phyloP scores from a whole-genome alignment of 768 basidiomycete genomes.

The Macrolepiota dolichaula region DNA sequence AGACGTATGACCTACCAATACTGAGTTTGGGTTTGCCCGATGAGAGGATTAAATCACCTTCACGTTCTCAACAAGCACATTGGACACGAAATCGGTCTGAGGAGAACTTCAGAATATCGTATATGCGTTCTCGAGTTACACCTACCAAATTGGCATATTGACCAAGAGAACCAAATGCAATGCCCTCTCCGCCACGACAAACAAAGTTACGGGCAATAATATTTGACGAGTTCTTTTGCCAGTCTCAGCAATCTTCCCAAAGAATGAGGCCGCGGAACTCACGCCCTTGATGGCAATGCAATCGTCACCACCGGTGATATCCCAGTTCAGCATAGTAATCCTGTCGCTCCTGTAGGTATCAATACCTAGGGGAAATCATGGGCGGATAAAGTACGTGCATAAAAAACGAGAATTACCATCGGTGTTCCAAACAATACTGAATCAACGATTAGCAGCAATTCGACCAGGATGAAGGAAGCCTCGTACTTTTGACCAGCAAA shows the following conservation, averaged over 20 bases:
- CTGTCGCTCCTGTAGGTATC: slow-evolving; percentile 51
- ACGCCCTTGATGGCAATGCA: slow-evolving; percentile 65
- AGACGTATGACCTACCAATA: slow-evolving; percentile 41
- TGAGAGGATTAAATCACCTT: slow-evolving; percentile 24
- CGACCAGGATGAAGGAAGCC: no score
- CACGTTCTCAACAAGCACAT: slow-evolving; percentile 47
- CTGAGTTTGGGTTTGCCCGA: background rate
- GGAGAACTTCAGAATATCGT: background rate
- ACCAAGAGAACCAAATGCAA: slow-evolving; percentile 58
- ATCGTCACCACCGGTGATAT: slow-evolving; percentile 62
- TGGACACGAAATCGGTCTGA: slow-evolving; percentile 51
- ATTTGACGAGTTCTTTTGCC: slow-evolving; percentile 51
- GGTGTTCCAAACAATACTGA: slow-evolving; percentile 55
- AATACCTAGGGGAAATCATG: slow-evolving; percentile 32
- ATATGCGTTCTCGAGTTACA: background rate
- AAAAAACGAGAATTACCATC: slow-evolving; percentile 37
- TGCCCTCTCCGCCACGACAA: slow-evolving; percentile 58
- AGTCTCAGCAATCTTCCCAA: background rate
- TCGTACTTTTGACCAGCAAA: slow-evolving; percentile 42
- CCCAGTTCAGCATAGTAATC: slow-evolving; percentile 50
- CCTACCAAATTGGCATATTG: slow-evolving; percentile 51
- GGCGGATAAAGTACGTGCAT: background rate
- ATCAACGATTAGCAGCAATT: background rate
- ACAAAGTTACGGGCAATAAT: slow-evolving; percentile 44
- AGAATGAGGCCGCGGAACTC: slow-evolving; percentile 15